Base-by-base conservation (phyloP, 2,329 filamentous ascomycete genomes). In the Talaromyces atroroseus region DNA sequence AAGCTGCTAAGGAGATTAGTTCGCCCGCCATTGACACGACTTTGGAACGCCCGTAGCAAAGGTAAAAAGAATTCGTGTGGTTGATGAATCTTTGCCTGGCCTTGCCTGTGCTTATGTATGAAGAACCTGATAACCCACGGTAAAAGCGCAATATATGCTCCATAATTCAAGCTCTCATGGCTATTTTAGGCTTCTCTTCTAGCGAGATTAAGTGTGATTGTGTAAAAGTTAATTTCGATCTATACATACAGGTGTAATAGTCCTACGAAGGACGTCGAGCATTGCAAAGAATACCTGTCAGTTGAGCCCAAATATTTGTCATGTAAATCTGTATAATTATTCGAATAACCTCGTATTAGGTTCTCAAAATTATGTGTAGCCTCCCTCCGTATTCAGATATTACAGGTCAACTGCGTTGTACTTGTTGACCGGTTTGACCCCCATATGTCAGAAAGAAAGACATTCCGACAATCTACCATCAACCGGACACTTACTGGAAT, bases 401-500 rank as follows among this genome's bases (percentile, higher is more conserved):
- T 12, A 50, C 48, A 38, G 48, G 38, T 20, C 16, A 24, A 50
- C 48, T 14, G 48, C 12, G 2, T 7, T 38, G 21, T 50, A 50
- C 32, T 38, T 5, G 2, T 20, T 29, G 2, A 50, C 48, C 32
- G 48, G 12, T n/a, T n/a, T n/a, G n/a, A n/a, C n/a, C n/a, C n/a
- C n/a, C 38, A 42, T n/a, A n/a, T 40, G 38, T 42, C 2, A 42
- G 38, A 5, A 26, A 26, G n/a, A n/a, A n/a, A n/a, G 5, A 20
- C 8, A 18, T 2, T 18, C 38, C 16, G 5, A 2, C 24, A 26
- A 42, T 20, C 18, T n/a, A 20, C 38, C 10, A 8, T 11, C n/a
- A 16, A 40, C 4, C 5, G n/a, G 5, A 24, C 11, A 50, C 48
- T 50, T 81, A 71, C 5, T 77, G 77, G 64, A 81, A 80, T 5